These are phyloP conservation scores for Kazachstania africana DNA, from an alignment of 805 yeast genomes.

Conservation along the genomic window DNA sequence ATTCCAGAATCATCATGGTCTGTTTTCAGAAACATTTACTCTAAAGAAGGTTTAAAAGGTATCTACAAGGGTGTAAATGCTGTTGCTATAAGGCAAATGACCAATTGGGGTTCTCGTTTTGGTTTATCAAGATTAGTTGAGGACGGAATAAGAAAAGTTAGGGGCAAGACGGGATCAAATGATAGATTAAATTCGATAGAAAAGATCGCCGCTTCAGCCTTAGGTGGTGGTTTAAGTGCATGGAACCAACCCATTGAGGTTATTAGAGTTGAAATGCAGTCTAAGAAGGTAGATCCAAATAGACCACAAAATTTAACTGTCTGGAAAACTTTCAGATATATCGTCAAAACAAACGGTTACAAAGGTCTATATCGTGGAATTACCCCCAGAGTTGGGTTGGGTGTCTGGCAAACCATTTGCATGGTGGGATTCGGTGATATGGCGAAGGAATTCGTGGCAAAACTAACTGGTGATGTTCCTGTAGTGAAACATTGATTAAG, in stretches of 20 bases:
- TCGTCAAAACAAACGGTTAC: constrained; percentile 71
- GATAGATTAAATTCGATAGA: constrained; percentile 61
- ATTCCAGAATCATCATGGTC: constrained; percentile 66
- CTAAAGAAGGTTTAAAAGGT: constrained; percentile 83
- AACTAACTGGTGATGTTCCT: constrained; percentile 48
- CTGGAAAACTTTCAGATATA: constrained; percentile 63
- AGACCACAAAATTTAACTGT: constrained; percentile 89
- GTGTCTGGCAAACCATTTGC: constrained; percentile 97
- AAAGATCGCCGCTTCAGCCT: constrained; percentile 70
- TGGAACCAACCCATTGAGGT: constrained; percentile 99
- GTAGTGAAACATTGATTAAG: constrained; percentile 26
- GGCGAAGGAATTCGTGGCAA: constrained; percentile 60
- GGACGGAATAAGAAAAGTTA: constrained; percentile 55
- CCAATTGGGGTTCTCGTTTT: constrained; percentile 98
- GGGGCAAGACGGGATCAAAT: constrained; percentile 45
- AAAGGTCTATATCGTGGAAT: constrained; percentile 93
- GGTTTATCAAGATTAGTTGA: constrained; percentile 90
- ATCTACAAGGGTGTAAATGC: constrained; percentile 97
- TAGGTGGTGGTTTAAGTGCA: constrained; percentile 96
- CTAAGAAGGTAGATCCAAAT: constrained; percentile 85
- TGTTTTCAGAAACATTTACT: constrained; percentile 76
- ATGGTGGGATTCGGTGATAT: constrained; percentile 98
- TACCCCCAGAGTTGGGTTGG: constrained; percentile 90
- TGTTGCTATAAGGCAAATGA: constrained; percentile 96
- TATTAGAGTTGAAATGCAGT: constrained; percentile 95